Percentiles rank a stretch among this genome's conserved stretches.
phyloP scores from a whole-genome alignment of 2,329 filamentous ascomycete species.

The Rutstroemia sp. region DNA sequence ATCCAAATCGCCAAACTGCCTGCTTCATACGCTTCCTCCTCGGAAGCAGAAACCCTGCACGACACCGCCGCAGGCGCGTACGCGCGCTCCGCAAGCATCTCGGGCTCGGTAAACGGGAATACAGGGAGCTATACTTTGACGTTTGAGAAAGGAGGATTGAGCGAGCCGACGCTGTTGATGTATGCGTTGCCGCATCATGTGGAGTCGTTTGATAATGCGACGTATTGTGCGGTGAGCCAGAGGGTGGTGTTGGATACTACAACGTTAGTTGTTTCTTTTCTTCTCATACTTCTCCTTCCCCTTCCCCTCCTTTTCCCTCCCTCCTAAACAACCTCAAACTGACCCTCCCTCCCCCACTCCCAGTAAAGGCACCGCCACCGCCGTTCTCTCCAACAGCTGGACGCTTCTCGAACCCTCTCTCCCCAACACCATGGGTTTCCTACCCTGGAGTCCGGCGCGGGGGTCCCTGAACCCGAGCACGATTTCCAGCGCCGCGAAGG shows the following conservation, averaged over 20 bases:
- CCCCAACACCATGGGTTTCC: slow-evolving; percentile 67
- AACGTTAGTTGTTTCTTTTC: slow-evolving; percentile 35
- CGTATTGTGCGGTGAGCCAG: background rate
- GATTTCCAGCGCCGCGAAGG: slow-evolving; percentile 48
- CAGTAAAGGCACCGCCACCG: slow-evolving; percentile 66
- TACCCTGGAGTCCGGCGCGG: slow-evolving; percentile 61
- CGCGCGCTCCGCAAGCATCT: slow-evolving; percentile 54
- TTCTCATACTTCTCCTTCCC: too few species aligned
- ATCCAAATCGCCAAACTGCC: slow-evolving; percentile 81
- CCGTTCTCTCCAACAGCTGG: slow-evolving; percentile 66
- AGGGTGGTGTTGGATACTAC: slow-evolving; percentile 56
- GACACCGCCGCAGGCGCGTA: slow-evolving; percentile 74
- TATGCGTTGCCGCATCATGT: slow-evolving; percentile 85
- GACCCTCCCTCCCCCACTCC: too few species aligned
- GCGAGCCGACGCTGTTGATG: slow-evolving; percentile 61
- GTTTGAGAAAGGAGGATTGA: slow-evolving; percentile 64
- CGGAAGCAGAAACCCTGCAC: slow-evolving; percentile 57
- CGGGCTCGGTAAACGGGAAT: slow-evolving; percentile 51
- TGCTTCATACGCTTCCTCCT: slow-evolving; percentile 22
- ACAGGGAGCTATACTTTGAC: slow-evolving; percentile 65
- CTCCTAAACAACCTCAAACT: too few species aligned
- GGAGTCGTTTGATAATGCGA: slow-evolving; percentile 58
- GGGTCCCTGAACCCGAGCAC: slow-evolving; percentile 33
- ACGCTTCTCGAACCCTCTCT: slow-evolving; percentile 65
- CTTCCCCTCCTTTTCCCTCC: too few species aligned